A percentile compares a stretch with the other conserved stretches of the same genome.
These are phyloP conservation scores for Aspergillus olivimuriae DNA, from an alignment of 495 filamentous ascomycete species.

Conservation along the genomic window DNA sequence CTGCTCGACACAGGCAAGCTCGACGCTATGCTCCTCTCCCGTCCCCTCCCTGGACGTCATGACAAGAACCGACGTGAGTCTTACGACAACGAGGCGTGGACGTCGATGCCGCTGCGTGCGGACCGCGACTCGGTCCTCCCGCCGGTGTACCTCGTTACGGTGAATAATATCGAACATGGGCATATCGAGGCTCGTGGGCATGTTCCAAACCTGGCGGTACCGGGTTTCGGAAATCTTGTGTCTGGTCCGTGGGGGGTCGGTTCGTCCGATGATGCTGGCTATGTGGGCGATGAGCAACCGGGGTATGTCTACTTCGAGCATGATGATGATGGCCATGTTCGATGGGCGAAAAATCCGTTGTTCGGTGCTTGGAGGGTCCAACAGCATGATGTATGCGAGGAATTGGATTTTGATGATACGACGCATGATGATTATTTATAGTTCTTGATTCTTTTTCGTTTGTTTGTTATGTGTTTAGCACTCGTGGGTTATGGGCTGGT, in stretches of 20 bases:
- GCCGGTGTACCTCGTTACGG: conserved; percentile 37
- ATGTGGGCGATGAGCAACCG: conserved; percentile 17
- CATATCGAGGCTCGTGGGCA: conserved; percentile 39
- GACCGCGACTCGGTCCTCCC: conserved; percentile 30
- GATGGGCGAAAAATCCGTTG: conserved; percentile 29
- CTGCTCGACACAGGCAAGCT: conserved; percentile 34
- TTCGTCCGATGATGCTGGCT: conserved; percentile 6
- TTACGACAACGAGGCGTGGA: conserved; percentile 39
- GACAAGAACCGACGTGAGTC: conserved; percentile 34
- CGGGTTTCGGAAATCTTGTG: conserved; percentile 31
- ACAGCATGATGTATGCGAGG: conserved; percentile 31
- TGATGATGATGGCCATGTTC: conserved; percentile 31
- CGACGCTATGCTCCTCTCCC: conserved; percentile 32
- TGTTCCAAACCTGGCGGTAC: conserved; percentile 31
- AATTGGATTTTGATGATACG: conserved; percentile 29
- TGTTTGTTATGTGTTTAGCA: background rate
- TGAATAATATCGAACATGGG: conserved; percentile 32
- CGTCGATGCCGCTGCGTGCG: conserved; percentile 32
- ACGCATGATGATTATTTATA: conserved; percentile 10
- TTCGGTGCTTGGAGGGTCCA: conserved; percentile 37
- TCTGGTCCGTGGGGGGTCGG: conserved; percentile 21
- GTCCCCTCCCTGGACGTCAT: conserved; percentile 29
- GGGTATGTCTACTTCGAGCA: conserved; percentile 40
- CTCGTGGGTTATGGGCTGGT: background rate
- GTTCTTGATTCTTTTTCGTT: conserved; percentile 6